A percentile compares a stretch with the other conserved stretches of the same genome.
phyloP scores from a whole-genome alignment of 305 asterid genomes.

The Solanum hybrid region DNA sequence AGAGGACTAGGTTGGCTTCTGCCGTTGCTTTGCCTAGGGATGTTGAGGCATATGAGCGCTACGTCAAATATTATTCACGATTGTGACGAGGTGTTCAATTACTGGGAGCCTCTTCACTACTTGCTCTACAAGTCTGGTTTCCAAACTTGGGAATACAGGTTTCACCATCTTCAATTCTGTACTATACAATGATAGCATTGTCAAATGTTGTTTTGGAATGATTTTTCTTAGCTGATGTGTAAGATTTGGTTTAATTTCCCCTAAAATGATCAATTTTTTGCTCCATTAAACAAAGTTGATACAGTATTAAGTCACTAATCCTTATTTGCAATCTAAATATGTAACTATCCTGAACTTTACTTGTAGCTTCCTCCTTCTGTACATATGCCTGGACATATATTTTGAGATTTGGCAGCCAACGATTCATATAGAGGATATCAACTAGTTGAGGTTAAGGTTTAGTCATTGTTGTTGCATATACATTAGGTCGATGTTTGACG shows the following conservation, averaged over 20 bases:
- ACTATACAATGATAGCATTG: neutral
- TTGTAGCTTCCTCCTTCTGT: neutral
- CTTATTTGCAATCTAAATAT: neutral
- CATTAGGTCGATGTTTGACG: neutral
- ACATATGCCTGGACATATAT: neutral
- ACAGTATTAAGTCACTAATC: neutral
- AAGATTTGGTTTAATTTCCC: neutral
- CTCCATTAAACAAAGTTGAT: neutral
- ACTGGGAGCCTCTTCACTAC: slow-evolving; percentile 98
- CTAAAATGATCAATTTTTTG: neutral
- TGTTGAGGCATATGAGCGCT: slow-evolving; percentile 86
- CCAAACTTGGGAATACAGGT: slow-evolving; percentile 99
- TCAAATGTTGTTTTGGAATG: neutral
- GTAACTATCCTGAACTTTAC: neutral
- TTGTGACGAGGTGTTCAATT: slow-evolving; percentile 97
- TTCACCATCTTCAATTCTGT: neutral
- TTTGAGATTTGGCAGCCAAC: neutral
- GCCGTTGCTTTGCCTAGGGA: slow-evolving; percentile 60
- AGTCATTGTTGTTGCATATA: neutral
- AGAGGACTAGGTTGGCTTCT: slow-evolving; percentile 62
- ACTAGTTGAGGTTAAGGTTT: neutral
- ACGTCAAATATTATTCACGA: slow-evolving; percentile 91
- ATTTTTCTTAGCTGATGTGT: neutral
- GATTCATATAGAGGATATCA: neutral
- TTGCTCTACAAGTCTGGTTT: slow-evolving; percentile 89